Base-by-base conservation (phyloP, 1,139 yeast genomes). In the Suhomyces ambrosiae region DNA sequence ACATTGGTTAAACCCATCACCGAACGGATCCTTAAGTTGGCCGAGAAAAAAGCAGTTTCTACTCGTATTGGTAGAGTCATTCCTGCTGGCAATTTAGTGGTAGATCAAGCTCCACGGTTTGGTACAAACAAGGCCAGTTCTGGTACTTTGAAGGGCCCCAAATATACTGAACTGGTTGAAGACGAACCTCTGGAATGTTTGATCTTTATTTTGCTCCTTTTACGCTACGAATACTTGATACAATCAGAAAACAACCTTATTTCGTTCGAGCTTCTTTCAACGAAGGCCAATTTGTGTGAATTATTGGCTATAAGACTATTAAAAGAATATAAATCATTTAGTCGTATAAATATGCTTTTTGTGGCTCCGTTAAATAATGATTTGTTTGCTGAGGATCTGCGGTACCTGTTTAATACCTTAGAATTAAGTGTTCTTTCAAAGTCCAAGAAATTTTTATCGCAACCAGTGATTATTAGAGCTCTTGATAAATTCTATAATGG, bases 261-360 rank as follows among this genome's bases (percentile, higher is more conserved):
- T 22, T 60, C 65, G 46, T 69, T 65, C 34, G 82, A 79, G 31
- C 60, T 79, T 25, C 61, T 76, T 52, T 53, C 56, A 1, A 76
- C 84, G 8, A 71, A 80, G 37, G 76, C 83, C 17, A 66, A 63
- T 41, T 64, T 79, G 4, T 79, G 85, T 53, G 84, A 79, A 51
- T 56, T 77, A 10, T 59, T 78, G 29, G 80, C 83, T 2, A 66
- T 77, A 22, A 58, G 80, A 44, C 64, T 78, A 54, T 57, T 79
- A 25, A 60, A 77, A 37, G 82, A 77, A 40, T 78, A 70, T 49
- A 64, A 64, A 32, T 65, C 75, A 3, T 61, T 61, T 28, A 74
- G 68, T 38, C 47, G 77, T 35, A 71, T 79, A 38, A 71, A 76
- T 37, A 48, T 57, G 45, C 62, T 61, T 50, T 80, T 55, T 53